Conservation (phyloP, 2,329 filamentous ascomycete species). For the Colletotrichum godetiae region DNA sequence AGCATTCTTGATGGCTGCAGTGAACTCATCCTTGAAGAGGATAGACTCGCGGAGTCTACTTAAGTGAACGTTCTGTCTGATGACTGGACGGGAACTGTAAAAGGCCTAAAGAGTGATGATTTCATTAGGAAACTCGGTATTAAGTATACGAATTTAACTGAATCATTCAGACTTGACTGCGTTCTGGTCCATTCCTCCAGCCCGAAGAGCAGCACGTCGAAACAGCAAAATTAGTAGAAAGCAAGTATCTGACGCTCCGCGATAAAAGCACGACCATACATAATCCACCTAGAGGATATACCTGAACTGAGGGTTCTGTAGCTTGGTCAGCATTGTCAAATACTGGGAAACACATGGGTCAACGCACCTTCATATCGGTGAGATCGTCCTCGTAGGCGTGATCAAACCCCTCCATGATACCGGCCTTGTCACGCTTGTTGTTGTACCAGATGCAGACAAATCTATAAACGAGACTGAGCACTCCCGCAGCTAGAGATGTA, state of each 20-base stretch:
- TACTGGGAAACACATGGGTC: neutral
- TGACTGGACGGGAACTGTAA: too few species aligned
- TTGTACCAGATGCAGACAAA: conserved; percentile 57
- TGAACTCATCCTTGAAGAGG: too few species aligned
- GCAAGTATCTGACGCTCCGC: neutral
- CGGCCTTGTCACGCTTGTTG: conserved; percentile 52
- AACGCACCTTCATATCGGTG: conserved; percentile 52
- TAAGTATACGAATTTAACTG: neutral
- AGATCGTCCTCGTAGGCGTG: conserved; percentile 64
- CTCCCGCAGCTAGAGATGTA: conserved; percentile 42
- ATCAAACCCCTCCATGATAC: conserved; percentile 59
- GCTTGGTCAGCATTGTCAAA: neutral
- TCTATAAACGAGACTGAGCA: conserved; percentile 56
- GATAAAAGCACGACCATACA: neutral
- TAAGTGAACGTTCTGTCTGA: too few species aligned
- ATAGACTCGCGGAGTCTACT: too few species aligned
- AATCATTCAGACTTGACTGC: neutral
- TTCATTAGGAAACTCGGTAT: neutral
- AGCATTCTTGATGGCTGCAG: too few species aligned
- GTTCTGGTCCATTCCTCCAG: neutral
- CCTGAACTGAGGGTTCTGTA: conserved; percentile 42
- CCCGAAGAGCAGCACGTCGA: neutral
- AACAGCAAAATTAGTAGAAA: neutral
- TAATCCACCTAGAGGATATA: conserved; percentile 35
- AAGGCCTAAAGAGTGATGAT: neutral